A percentile compares a stretch with the other conserved stretches of the same genome.
Evolutionary conservation across 805 yeast species (phyloP).

Genomic region (Pichia occidentalis): DNA sequence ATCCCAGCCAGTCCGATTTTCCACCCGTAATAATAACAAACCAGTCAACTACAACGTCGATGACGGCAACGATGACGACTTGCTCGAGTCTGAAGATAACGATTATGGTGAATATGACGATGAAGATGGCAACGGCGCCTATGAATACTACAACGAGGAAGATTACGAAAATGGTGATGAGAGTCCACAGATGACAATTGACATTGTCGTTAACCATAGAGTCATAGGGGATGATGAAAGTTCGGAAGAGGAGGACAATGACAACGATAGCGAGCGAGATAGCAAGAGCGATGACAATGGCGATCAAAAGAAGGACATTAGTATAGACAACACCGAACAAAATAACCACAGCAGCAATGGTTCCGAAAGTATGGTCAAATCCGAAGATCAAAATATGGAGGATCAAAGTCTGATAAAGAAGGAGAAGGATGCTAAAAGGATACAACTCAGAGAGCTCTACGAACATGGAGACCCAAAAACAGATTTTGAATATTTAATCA

Average conservation of each 20-base stretch:
- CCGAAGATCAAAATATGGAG: too few species aligned
- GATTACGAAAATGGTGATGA: constrained; percentile 16
- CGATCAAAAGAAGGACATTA: too few species aligned
- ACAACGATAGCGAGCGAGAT: not conserved
- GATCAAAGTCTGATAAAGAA: constrained; percentile 30
- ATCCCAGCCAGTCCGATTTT: constrained; percentile 47
- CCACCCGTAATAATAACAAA: constrained; percentile 59
- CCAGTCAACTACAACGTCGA: constrained; percentile 72
- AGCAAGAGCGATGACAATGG: not conserved
- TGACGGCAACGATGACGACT: constrained; percentile 50
- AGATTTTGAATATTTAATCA: constrained; percentile 56
- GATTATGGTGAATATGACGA: constrained; percentile 25
- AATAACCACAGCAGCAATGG: too few species aligned
- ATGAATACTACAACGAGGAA: constrained; percentile 24
- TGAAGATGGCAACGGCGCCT: constrained; percentile 17
- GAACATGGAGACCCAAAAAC: constrained; percentile 43
- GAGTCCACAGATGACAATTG: constrained; percentile 26
- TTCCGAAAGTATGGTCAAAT: too few species aligned
- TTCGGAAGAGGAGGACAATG: constrained; percentile 14
- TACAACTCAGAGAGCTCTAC: constrained; percentile 19
- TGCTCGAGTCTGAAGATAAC: constrained; percentile 39
- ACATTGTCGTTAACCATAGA: constrained; percentile 49
- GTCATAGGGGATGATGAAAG: constrained; percentile 28
- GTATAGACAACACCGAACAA: too few species aligned
- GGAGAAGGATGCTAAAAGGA: constrained; percentile 24